Evolutionary conservation across 1,139 yeast species (phyloP).

Genomic region (Pichia sp.): DNA sequence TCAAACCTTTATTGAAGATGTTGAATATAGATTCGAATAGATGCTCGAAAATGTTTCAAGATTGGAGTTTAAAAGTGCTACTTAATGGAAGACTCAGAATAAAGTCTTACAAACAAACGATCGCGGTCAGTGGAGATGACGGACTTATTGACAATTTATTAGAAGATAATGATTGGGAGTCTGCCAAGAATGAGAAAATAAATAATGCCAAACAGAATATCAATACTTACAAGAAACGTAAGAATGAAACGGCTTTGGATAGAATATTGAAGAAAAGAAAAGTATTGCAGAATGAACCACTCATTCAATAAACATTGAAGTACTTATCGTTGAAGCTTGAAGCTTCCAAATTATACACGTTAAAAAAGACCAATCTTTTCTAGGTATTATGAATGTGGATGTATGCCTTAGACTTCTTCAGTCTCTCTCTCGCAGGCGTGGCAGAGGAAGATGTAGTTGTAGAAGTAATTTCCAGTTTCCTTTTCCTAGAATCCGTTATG

Average conservation of each 20-base stretch:
- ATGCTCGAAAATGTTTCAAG: conserved; percentile 53
- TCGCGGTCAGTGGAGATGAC: conserved; percentile 42
- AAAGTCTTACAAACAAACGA: conserved; percentile 63
- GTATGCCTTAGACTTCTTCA: too few species aligned
- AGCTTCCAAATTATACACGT: too few species aligned
- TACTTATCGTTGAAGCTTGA: too few species aligned
- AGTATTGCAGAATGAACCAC: background rate
- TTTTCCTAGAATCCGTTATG: too few species aligned
- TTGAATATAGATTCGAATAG: conserved; percentile 64
- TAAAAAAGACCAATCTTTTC: too few species aligned
- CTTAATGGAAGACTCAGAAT: conserved; percentile 66
- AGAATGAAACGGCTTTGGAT: conserved; percentile 12
- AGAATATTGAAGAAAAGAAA: conserved; percentile 18
- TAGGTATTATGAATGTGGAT: too few species aligned
- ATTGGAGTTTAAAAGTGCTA: conserved; percentile 55
- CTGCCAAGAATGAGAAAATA: conserved; percentile 1
- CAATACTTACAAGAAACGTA: conserved; percentile 24
- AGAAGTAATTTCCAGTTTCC: too few species aligned
- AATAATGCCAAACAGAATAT: conserved; percentile 23
- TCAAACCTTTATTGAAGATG: conserved; percentile 55
- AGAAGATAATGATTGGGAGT: conserved; percentile 14
- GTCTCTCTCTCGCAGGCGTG: too few species aligned
- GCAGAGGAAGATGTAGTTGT: too few species aligned
- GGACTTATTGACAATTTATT: conserved; percentile 23
- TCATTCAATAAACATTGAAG: too few species aligned